phyloP scores from a whole-genome alignment of 805 yeast species.

The Sugiyamaella valdiviana region DNA sequence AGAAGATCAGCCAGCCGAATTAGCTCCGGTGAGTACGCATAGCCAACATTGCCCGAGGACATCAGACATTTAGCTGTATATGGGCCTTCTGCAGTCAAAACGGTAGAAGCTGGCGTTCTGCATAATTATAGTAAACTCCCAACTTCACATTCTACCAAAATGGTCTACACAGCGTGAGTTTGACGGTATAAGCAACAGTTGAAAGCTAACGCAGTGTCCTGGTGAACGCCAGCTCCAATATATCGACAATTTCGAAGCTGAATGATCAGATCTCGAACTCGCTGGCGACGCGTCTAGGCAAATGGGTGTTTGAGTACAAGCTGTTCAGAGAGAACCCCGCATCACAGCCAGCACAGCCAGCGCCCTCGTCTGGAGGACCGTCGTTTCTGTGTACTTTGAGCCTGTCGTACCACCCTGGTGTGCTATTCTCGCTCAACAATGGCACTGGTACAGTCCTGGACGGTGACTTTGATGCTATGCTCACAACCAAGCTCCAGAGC shows the following conservation, averaged over 20 bases:
- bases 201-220: constrained; percentile 9
- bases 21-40: constrained; percentile 21
- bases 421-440: constrained; percentile 29
- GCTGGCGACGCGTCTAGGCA: constrained; percentile 52
- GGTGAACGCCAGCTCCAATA: constrained; percentile 14
- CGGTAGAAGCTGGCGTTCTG: no score
- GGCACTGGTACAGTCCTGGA: constrained; percentile 39
- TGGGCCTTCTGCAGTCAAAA: not conserved
- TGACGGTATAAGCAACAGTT: not conserved
- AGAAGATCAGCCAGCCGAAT: constrained; percentile 34
- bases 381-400: constrained; percentile 28
- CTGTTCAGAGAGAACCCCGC: constrained; percentile 58
- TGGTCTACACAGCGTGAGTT: not conserved
- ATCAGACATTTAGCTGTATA: not conserved
- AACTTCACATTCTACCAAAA: not conserved
- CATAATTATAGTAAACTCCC: not conserved
- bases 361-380: not conserved
- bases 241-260: constrained; percentile 51
- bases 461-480: constrained; percentile 52
- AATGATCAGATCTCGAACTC: constrained; percentile 68
- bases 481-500: constrained; percentile 55
- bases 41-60: no score
- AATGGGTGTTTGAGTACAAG: constrained; percentile 65
- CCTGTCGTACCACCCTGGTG: constrained; percentile 26
- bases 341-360: constrained; percentile 28